A percentile compares a stretch with the other conserved stretches of the same genome.
Conservation (phyloP, 1,284 basidiomycete species). For the Mycena citricolor region DNA sequence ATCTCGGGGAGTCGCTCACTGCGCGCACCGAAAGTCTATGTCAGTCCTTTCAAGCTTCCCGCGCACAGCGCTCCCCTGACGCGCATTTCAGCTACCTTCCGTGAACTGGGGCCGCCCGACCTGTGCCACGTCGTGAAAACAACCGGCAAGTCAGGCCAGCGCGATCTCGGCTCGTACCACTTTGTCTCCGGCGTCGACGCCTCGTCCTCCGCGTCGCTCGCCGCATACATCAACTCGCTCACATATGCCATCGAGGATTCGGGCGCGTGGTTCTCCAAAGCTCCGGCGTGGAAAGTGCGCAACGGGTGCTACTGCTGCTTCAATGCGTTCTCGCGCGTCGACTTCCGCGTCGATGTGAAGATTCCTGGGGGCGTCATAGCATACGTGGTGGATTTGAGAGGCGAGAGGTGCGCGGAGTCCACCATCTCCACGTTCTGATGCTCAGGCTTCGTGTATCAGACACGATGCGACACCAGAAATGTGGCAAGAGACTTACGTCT, state of each 20-base stretch:
- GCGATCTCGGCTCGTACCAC: constrained; percentile 92
- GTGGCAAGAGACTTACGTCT: constrained; percentile 98
- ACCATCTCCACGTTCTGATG: neutral
- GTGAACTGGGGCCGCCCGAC: constrained; percentile 97
- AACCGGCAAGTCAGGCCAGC: constrained; percentile 78
- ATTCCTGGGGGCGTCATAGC: constrained; percentile 97
- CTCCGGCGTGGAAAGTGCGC: constrained; percentile 86
- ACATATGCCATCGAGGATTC: constrained; percentile 94
- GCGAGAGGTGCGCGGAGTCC: constrained; percentile 71
- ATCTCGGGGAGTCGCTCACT: constrained; percentile 86
- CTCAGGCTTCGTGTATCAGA: constrained; percentile 39
- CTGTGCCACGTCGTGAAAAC: constrained; percentile 95
- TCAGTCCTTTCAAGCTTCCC: constrained; percentile 43
- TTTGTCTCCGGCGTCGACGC: constrained; percentile 97
- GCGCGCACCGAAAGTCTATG: constrained; percentile 92
- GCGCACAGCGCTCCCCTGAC: constrained; percentile 5
- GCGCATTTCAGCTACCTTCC: constrained; percentile 74
- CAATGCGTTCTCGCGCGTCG: constrained; percentile 97
- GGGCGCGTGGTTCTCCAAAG: constrained; percentile 90
- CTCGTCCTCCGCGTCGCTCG: constrained; percentile 94
- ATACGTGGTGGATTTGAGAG: constrained; percentile 91
- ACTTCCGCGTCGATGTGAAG: constrained; percentile 96
- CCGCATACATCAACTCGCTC: constrained; percentile 97
- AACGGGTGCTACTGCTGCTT: constrained; percentile 98
- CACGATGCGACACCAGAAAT: constrained; percentile 91